Conservation (phyloP, 2,329 filamentous ascomycete species). For the Corniculantispora saksenae region DNA sequence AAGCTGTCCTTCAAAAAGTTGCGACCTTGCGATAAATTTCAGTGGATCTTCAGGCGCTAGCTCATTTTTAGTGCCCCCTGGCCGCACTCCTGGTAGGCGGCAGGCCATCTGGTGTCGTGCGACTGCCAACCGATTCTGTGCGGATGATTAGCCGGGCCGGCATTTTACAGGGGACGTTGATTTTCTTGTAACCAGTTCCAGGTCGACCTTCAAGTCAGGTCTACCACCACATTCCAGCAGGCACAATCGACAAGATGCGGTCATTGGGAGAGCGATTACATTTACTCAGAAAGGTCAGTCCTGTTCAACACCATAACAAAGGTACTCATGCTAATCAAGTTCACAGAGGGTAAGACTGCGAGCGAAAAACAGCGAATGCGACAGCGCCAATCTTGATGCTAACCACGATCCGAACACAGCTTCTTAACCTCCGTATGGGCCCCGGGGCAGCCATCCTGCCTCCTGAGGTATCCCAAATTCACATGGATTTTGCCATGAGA, state of each 20-base stretch:
- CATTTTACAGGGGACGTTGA: conserved; percentile 28
- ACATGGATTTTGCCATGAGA: conserved; percentile 68
- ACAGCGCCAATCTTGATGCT: conserved; percentile 22
- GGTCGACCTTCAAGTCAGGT: not conserved
- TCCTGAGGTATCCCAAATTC: conserved; percentile 71
- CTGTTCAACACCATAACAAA: not conserved
- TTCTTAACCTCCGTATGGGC: conserved; percentile 75
- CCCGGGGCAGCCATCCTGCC: conserved; percentile 83
- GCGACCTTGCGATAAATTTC: conserved; percentile 12
- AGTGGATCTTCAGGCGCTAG: conserved; percentile 10
- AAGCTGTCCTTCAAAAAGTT: not conserved
- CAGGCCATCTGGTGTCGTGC: not conserved
- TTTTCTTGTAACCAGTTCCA: not conserved
- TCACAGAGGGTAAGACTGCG: conserved; percentile 19
- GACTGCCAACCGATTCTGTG: not conserved
- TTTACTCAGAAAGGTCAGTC: conserved; percentile 65
- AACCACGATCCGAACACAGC: conserved; percentile 47
- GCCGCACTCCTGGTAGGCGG: not conserved
- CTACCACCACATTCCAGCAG: not conserved
- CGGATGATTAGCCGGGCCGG: conserved; percentile 30
- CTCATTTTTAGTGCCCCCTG: conserved; percentile 9
- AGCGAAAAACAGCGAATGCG: conserved; percentile 21
- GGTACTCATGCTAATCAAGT: not conserved
- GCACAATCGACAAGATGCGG: conserved; percentile 33
- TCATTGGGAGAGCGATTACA: conserved; percentile 69